phyloP scores from a whole-genome alignment of 129 eudicot genomes.

The sunflower (Helianthus annuus) region HanXRQr2.0-SUNRISE NC_035441.2:156403811-156404310 shows the following conservation, averaged over 20 bases:
- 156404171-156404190: constrained; percentile 12
- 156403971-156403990: constrained; percentile 52
- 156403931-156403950: constrained; percentile 68
- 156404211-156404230: background rate
- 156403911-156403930: constrained; percentile 56
- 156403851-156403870: background rate
- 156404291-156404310: no score
- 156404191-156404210: background rate
- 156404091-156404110: background rate
- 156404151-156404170: background rate
- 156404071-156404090: background rate
- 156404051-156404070: constrained; percentile 33
- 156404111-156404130: no score
- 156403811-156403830: constrained; percentile 51
- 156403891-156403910: background rate
- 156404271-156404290: no score
- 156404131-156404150: background rate
- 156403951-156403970: constrained; percentile 51
- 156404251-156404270: background rate
- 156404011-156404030: constrained; percentile 51
- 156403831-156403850: constrained; percentile 43
- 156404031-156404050: constrained; percentile 56
- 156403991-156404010: constrained; percentile 77
- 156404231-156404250: background rate
- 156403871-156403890: background rate